Conservation (phyloP, 208 protist genomes). For the Entamoeba histolytica region DNA sequence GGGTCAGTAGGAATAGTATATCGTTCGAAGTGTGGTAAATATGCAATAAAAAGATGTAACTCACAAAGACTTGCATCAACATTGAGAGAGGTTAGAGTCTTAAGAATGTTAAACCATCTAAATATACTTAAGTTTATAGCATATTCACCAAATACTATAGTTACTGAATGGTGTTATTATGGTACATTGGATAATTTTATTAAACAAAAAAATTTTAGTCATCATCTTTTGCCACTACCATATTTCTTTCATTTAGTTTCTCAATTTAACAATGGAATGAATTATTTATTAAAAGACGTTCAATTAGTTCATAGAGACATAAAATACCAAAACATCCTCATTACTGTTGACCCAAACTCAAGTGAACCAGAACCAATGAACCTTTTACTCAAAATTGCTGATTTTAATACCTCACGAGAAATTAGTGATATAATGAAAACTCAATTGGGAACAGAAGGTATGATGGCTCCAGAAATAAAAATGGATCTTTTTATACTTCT, state of each 20-base stretch:
- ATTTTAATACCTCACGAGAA: background rate
- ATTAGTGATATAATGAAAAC: background rate
- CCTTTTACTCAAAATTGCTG: background rate
- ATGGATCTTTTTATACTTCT: background rate
- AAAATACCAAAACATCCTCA: background rate
- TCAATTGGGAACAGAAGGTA: background rate
- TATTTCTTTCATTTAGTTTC: background rate
- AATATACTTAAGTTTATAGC: background rate
- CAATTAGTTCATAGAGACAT: background rate
- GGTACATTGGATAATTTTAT: background rate
- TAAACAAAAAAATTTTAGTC: background rate
- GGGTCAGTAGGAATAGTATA: background rate
- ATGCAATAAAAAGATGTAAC: background rate
- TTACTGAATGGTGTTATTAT: background rate
- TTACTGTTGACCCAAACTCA: background rate
- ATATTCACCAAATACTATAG: background rate
- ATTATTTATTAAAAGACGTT: background rate
- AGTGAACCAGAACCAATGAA: background rate
- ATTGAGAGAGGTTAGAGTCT: background rate
- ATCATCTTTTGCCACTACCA: background rate
- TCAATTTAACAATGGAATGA: background rate
- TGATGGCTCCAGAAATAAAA: background rate
- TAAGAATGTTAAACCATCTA: background rate
- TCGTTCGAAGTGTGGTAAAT: background rate
- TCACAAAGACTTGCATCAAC: background rate